These are phyloP conservation scores for Tolypocladium sp. DNA, from an alignment of 2,329 filamentous ascomycete species.

Conservation along the genomic window DNA sequence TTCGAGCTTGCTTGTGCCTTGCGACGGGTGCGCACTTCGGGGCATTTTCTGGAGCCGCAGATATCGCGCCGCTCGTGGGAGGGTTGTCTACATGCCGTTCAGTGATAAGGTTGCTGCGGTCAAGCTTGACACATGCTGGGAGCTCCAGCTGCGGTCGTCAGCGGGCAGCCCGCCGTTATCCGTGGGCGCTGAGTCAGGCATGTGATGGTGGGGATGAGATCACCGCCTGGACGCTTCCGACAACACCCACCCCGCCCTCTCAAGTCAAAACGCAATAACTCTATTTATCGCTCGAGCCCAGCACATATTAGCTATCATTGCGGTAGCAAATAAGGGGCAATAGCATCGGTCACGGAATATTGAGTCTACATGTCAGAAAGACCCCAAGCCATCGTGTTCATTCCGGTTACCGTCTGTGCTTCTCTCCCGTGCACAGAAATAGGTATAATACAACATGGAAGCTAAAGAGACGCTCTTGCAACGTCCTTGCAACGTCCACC, in stretches of 20 bases:
- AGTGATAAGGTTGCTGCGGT: background rate
- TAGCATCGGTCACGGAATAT: too few relatives aligned
- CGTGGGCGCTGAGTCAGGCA: constrained; percentile 8
- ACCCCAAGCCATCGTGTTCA: too few relatives aligned
- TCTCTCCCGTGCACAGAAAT: too few relatives aligned
- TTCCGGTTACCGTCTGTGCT: too few relatives aligned
- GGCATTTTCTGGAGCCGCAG: background rate
- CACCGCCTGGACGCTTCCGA: constrained; percentile 4
- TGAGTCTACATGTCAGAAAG: too few relatives aligned
- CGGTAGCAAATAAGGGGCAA: too few relatives aligned
- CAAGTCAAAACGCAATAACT: too few relatives aligned
- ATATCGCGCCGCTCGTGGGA: background rate
- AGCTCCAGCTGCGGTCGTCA: background rate
- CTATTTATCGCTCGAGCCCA: too few relatives aligned
- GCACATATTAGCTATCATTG: too few relatives aligned
- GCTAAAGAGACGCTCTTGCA: background rate
- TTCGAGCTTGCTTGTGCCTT: background rate
- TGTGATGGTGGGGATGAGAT: constrained; percentile 21
- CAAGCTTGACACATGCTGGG: background rate
- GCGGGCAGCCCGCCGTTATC: background rate
- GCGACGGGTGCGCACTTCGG: background rate
- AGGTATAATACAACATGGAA: too few relatives aligned
- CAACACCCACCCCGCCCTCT: background rate
- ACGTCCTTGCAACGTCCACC: background rate
- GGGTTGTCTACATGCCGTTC: background rate